Percentiles rank a stretch among this genome's conserved stretches.
Evolutionary conservation across 371 early-diverging fungal genomes (phyloP).

Genomic region (Mortierella sp.): DNA sequence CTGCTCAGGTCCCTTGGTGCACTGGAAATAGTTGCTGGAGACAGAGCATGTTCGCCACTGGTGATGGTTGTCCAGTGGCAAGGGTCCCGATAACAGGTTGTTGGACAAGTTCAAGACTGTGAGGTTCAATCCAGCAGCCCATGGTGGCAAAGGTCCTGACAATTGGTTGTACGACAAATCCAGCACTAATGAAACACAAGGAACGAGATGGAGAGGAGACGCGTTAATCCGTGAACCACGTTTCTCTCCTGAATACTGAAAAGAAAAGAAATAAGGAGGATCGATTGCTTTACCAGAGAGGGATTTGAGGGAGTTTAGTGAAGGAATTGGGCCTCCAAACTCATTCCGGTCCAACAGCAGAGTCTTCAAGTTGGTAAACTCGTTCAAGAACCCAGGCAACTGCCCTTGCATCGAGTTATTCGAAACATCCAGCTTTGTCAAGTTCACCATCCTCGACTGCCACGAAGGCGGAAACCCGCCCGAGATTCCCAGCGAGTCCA

Average conservation of each 20-base stretch:
- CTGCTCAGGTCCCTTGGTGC: conserved; percentile 40
- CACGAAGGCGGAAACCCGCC: conserved; percentile 33
- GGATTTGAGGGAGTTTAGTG: conserved; percentile 7
- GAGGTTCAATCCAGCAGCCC: conserved; percentile 38
- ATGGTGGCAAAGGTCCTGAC: conserved; percentile 37
- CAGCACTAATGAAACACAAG: conserved; percentile 18
- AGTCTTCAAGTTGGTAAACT: conserved; percentile 32
- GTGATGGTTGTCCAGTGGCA: conserved; percentile 42
- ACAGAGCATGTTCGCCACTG: conserved; percentile 38
- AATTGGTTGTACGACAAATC: conserved; percentile 46
- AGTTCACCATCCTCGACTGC: conserved; percentile 38
- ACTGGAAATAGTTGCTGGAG: conserved; percentile 44
- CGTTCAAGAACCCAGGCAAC: conserved; percentile 28
- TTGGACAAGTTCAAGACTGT: conserved; percentile 45
- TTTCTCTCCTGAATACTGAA: no score
- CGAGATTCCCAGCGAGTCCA: conserved; percentile 34
- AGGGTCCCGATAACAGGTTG: conserved; percentile 36
- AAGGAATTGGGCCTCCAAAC: conserved; percentile 45
- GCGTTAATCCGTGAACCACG: no score
- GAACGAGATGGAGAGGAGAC: no score
- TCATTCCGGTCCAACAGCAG: conserved; percentile 48
- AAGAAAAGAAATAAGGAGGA: no score
- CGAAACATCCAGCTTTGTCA: conserved; percentile 46
- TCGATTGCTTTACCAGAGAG: conserved; percentile 15
- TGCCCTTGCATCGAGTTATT: conserved; percentile 46